Evolutionary conservation across 2,329 filamentous ascomycete genomes (phyloP).

Genomic region (Curvularia sp.): DNA sequence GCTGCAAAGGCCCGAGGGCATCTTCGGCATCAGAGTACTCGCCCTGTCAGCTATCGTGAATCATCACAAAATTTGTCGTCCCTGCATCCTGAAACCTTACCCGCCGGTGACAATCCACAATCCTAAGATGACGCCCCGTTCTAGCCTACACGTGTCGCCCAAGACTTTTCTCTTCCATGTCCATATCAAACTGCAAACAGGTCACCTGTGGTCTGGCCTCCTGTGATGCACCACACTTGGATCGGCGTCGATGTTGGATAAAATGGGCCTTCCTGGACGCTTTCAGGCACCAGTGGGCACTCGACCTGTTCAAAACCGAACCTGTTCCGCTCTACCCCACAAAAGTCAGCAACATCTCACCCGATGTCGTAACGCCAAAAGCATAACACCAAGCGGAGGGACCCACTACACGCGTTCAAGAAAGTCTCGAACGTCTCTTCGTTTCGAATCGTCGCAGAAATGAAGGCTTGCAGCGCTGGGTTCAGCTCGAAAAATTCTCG

Average conservation of each 20-base stretch:
- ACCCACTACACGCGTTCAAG: constrained; percentile 63
- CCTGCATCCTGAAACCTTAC: constrained; percentile 10
- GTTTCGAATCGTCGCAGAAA: constrained; percentile 76
- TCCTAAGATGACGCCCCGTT: constrained; percentile 22
- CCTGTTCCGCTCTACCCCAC: constrained; percentile 51
- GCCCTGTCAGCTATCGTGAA: constrained; percentile 25
- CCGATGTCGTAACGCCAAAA: constrained; percentile 27
- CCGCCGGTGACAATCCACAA: constrained; percentile 29
- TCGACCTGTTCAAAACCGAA: constrained; percentile 45
- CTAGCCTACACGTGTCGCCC: constrained; percentile 33
- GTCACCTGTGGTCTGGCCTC: constrained; percentile 28
- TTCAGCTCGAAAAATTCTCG: constrained; percentile 66
- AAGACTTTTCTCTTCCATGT: constrained; percentile 16
- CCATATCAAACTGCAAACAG: constrained; percentile 37
- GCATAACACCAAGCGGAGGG: constrained; percentile 40
- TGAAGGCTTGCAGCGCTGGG: constrained; percentile 65
- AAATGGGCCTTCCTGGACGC: constrained; percentile 67
- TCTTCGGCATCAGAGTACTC: constrained; percentile 23
- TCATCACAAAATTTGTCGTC: constrained; percentile 8
- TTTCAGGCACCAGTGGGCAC: constrained; percentile 42
- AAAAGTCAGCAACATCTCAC: constrained; percentile 45
- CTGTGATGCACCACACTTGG: constrained; percentile 60
- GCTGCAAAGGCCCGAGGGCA: constrained; percentile 31
- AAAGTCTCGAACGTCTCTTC: constrained; percentile 72
- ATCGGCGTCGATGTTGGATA: constrained; percentile 68